Evolutionary conservation across 495 filamentous ascomycete species (phyloP).

Genomic region (Penicilliopsis zonata): DNA sequence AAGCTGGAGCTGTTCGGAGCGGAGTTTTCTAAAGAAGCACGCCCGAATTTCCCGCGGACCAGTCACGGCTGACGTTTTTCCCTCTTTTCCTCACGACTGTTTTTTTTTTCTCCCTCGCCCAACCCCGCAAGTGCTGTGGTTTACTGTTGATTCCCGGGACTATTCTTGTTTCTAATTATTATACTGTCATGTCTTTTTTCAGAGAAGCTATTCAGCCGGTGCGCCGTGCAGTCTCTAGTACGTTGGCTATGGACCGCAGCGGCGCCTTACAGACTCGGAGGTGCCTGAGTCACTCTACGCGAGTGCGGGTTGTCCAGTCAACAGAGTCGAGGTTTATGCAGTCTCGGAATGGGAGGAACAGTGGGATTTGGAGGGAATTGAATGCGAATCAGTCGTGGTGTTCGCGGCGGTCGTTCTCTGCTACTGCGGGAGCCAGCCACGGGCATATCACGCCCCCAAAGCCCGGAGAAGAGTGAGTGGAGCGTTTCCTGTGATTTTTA

Average conservation of each 20-base stretch:
- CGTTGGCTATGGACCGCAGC: constrained; percentile 14
- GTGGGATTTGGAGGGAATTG: constrained; percentile 1
- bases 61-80: constrained; percentile 6
- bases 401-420: constrained; percentile 51
- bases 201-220: constrained; percentile 24
- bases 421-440: constrained; percentile 47
- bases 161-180: not conserved
- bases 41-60: constrained; percentile 14
- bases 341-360: constrained; percentile 1
- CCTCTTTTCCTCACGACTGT: constrained; percentile 14
- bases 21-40: constrained; percentile 8
- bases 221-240: constrained; percentile 20
- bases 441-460: constrained; percentile 75
- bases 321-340: constrained; percentile 5
- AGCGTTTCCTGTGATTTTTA: not conserved
- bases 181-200: constrained; percentile 24
- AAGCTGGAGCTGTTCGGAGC: too few relatives aligned
- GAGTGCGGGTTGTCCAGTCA: constrained; percentile 10
- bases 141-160: constrained; percentile 1
- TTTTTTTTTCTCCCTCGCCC: constrained; percentile 5
- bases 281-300: constrained; percentile 17
- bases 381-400: constrained; percentile 8
- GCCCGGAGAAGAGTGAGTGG: constrained; percentile 85
- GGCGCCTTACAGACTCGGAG: constrained; percentile 20
- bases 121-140: too few relatives aligned